Conservation (phyloP, 208 protist species). For the Tritrichomonas musculus region DNA sequence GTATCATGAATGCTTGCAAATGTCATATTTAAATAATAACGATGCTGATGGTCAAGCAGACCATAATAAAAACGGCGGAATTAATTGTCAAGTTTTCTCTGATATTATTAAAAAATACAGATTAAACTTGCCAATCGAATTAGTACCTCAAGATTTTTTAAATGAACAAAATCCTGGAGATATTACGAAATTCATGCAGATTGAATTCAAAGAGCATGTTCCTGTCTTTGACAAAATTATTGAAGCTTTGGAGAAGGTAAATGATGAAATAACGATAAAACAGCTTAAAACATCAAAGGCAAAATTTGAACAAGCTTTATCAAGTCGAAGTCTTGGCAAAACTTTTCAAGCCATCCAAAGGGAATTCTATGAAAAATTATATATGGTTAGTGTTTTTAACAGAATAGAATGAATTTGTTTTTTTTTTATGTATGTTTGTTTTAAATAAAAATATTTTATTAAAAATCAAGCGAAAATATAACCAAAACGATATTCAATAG, state of each 20-base stretch:
- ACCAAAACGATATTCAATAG: no score
- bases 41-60: no score
- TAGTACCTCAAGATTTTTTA: not conserved
- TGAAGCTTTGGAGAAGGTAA: not conserved
- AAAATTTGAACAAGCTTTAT: not conserved
- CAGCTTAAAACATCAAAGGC: not conserved
- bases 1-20: not conserved
- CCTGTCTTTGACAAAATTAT: not conserved
- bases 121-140: not conserved
- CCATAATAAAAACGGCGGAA: not conserved
- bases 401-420: not conserved
- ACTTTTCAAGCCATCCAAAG: not conserved
- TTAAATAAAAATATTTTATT: not conserved
- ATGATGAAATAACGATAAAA: not conserved
- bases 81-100: not conserved
- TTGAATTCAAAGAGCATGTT: not conserved
- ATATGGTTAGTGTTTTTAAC: not conserved
- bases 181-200: not conserved
- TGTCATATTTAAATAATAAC: no score
- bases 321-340: not conserved
- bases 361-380: constrained; percentile 30
- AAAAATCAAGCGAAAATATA: no score
- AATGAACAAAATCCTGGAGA: not conserved
- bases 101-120: not conserved
- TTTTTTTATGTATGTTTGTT: not conserved